These are phyloP conservation scores for Coemansia pectinata DNA, from an alignment of 192 early-diverging fungal species.

Conservation along the genomic window DNA sequence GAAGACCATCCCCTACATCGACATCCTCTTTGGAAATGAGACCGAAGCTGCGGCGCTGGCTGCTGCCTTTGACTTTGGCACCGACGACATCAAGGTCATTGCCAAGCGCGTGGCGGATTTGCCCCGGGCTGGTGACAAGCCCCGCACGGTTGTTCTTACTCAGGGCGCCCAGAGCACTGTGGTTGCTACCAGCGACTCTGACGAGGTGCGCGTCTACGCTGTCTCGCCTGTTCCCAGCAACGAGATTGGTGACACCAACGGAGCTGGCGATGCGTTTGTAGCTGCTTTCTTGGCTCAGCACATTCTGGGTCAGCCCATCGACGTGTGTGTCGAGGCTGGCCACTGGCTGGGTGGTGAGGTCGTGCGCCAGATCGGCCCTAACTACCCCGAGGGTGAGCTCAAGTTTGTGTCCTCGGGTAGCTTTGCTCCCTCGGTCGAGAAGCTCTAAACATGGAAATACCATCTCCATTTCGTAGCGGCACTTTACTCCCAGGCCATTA, in stretches of 20 bases:
- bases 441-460: constrained; percentile 11
- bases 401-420: constrained; percentile 28
- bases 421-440: constrained; percentile 41
- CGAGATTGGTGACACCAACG: constrained; percentile 96
- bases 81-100: constrained; percentile 77
- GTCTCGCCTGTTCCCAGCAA: constrained; percentile 60
- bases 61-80: constrained; percentile 66
- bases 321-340: constrained; percentile 77
- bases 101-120: constrained; percentile 80
- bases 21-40: constrained; percentile 97
- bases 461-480: not conserved
- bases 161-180: constrained; percentile 61
- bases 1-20: constrained; percentile 79
- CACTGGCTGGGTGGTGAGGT: constrained; percentile 89
- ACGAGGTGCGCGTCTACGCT: constrained; percentile 62
- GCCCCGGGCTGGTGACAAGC: constrained; percentile 74
- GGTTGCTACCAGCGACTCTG: constrained; percentile 63
- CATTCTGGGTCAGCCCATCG: constrained; percentile 69
- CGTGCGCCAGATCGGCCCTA: constrained; percentile 76
- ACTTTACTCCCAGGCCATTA: not conserved
- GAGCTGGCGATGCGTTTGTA: constrained; percentile 96
- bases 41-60: constrained; percentile 90
- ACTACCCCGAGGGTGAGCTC: constrained; percentile 64
- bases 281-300: constrained; percentile 90
- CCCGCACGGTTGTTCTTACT: constrained; percentile 90